Evolutionary conservation across 129 eudicot genomes (phyloP).

Genomic region (Escallonia herrerae): DNA sequence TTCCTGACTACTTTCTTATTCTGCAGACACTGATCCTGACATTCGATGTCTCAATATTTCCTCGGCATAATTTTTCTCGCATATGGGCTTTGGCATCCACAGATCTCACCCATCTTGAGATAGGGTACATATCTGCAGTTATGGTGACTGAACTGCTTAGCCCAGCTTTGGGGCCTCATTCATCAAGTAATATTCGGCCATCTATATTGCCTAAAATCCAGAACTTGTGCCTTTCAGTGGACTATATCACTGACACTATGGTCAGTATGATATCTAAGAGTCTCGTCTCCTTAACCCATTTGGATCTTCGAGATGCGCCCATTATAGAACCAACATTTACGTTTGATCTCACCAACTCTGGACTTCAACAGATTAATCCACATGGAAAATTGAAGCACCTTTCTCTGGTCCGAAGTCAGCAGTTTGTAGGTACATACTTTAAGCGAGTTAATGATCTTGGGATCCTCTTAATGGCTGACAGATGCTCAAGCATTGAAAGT

Average conservation of each 20-base stretch:
- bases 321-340: slow-evolving; percentile 76
- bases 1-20: slow-evolving; percentile 24
- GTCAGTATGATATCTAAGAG: slow-evolving; percentile 51
- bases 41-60: slow-evolving; percentile 85
- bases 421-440: slow-evolving; percentile 68
- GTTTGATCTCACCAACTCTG: slow-evolving; percentile 80
- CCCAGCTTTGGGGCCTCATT: slow-evolving; percentile 52
- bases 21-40: slow-evolving; percentile 74
- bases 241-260: slow-evolving; percentile 92
- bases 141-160: slow-evolving; percentile 84
- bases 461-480: slow-evolving; percentile 88
- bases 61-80: slow-evolving; percentile 77
- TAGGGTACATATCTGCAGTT: slow-evolving; percentile 76
- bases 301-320: slow-evolving; percentile 95
- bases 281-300: slow-evolving; percentile 62
- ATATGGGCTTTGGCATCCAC: slow-evolving; percentile 78
- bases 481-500: slow-evolving; percentile 72
- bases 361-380: slow-evolving; percentile 68
- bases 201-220: slow-evolving; percentile 52
- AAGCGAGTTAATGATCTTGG: slow-evolving; percentile 95
- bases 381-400: slow-evolving; percentile 78
- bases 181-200: slow-evolving; percentile 27
- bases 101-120: slow-evolving; percentile 60
- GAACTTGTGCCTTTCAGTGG: slow-evolving; percentile 80
- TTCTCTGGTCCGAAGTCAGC: slow-evolving; percentile 82